phyloP scores from a whole-genome alignment of 306 rosid species.

The Purshia tridentata region DNA sequence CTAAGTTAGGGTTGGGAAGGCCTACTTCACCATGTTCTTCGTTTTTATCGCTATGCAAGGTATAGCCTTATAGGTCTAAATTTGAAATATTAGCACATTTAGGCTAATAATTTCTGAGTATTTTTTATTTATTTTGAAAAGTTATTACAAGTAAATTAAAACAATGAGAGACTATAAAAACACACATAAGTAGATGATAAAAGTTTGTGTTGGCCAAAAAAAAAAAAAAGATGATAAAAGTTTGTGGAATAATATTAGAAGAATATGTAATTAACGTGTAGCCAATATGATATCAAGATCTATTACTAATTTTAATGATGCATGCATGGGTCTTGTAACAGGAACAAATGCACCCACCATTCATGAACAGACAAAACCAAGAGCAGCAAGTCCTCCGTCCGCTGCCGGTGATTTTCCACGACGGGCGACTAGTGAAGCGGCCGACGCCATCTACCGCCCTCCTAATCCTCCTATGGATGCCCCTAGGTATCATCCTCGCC shows the following conservation, averaged over 20 bases:
- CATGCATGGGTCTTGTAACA: constrained; percentile 20
- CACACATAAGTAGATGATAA: no score
- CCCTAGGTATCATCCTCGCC: constrained; percentile 78
- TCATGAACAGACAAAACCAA: constrained; percentile 20
- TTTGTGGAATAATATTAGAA: no score
- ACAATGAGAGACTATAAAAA: no score
- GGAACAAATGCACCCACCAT: constrained; percentile 60
- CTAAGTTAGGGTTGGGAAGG: constrained; percentile 51
- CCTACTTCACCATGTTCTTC: constrained; percentile 29
- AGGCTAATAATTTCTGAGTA: no score
- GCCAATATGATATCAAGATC: no score
- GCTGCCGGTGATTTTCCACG: constrained; percentile 88
- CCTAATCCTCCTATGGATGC: constrained; percentile 80
- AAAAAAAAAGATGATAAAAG: no score
- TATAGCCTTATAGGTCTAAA: neutral
- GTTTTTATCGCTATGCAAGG: constrained; percentile 58
- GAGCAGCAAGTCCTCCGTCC: constrained; percentile 49
- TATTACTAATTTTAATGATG: neutral
- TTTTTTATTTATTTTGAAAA: no score
- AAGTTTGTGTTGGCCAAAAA: no score
- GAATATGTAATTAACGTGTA: no score
- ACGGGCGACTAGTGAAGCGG: constrained; percentile 88
- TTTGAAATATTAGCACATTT: no score
- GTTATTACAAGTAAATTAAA: no score
- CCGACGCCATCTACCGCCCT: constrained; percentile 73